A percentile compares a stretch with the other conserved stretches of the same genome.
These are phyloP conservation scores for Artemisia annua DNA, from an alignment of 129 eudicot species.

Conservation along the genomic window DNA sequence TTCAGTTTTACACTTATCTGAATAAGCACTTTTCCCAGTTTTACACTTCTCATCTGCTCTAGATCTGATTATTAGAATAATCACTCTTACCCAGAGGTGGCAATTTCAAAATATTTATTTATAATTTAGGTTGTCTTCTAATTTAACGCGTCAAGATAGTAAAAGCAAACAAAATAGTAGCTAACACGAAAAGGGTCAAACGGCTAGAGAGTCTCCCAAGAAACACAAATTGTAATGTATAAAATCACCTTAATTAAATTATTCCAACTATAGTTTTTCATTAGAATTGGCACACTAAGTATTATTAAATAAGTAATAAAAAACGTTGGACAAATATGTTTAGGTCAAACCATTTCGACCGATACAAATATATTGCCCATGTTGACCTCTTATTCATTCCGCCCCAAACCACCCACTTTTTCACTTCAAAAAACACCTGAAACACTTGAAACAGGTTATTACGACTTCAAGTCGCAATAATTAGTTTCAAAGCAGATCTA, in stretches of 20 bases:
- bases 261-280: neutral
- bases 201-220: too few relatives aligned
- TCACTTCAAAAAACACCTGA: neutral
- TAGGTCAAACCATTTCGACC: too few relatives aligned
- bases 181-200: neutral
- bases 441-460: neutral
- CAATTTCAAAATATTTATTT: too few relatives aligned
- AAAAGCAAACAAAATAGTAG: neutral
- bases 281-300: too few relatives aligned
- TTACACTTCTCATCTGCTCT: neutral
- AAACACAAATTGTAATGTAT: neutral
- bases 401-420: neutral
- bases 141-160: too few relatives aligned
- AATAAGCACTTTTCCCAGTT: neutral
- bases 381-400: neutral
- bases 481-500: neutral
- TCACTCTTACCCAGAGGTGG: neutral
- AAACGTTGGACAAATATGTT: too few relatives aligned
- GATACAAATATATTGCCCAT: neutral
- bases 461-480: neutral
- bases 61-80: neutral
- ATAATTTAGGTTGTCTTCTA: neutral
- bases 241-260: neutral
- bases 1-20: neutral
- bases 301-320: too few relatives aligned